A percentile compares a stretch with the other conserved stretches of the same genome.
phyloP scores from a whole-genome alignment of 352 stramenopile genomes.

The Proteromonas lacertae region DNA sequence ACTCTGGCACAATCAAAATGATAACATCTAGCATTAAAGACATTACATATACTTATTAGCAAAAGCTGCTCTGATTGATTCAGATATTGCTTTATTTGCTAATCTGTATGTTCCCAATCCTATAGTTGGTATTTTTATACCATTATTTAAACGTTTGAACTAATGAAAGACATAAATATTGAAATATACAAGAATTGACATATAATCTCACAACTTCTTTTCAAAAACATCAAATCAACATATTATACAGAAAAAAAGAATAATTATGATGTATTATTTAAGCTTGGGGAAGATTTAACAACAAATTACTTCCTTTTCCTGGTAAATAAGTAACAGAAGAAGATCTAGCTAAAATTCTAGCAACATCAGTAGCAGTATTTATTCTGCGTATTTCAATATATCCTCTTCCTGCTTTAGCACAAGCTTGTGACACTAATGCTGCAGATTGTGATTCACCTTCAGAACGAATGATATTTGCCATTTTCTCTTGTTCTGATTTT shows the following conservation, averaged over 20 bases:
- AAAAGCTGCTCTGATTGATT: neutral
- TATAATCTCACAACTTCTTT: no score
- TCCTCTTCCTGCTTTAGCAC: conserved; percentile 75
- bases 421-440: conserved; percentile 77
- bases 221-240: neutral
- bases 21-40: conserved; percentile 12
- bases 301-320: conserved; percentile 23
- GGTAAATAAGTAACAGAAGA: conserved; percentile 96
- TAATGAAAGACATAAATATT: no score
- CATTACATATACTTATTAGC: neutral
- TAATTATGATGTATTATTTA: no score
- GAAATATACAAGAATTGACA: no score
- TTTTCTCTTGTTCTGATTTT: conserved; percentile 88
- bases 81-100: neutral
- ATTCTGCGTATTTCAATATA: conserved; percentile 98
- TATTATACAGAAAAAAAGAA: no score
- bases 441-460: conserved; percentile 80
- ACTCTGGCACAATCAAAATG: conserved; percentile 21
- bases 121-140: neutral
- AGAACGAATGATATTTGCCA: conserved; percentile 34
- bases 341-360: conserved; percentile 68
- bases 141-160: neutral
- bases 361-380: conserved; percentile 96
- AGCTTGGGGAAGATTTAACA: conserved; percentile 24
- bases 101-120: conserved; percentile 1